Conservation (phyloP, 306 rosid species). For the Inga leiocalycina region DNA sequence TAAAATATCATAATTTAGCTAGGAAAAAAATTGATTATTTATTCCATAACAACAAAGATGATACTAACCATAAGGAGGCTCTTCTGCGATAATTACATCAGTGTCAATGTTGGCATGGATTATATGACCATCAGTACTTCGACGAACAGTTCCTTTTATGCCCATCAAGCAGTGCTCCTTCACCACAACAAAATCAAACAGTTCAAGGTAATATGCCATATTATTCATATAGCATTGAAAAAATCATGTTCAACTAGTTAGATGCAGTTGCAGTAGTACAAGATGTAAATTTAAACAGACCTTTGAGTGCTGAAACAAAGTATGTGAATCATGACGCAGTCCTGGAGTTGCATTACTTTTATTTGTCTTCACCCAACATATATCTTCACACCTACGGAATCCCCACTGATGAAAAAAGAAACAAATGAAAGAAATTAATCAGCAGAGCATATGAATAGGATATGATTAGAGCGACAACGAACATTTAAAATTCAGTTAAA, state of each 20-base stretch:
- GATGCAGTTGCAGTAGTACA: neutral
- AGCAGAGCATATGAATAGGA: constrained; percentile 18
- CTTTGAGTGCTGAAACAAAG: constrained; percentile 99
- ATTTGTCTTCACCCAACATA: constrained; percentile 99
- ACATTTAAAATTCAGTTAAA: neutral
- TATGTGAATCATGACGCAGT: constrained; percentile 89
- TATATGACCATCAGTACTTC: constrained; percentile 99
- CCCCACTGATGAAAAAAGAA: constrained; percentile 75
- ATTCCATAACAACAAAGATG: constrained; percentile 6
- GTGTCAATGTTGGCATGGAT: constrained; percentile 99
- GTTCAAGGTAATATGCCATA: constrained; percentile 15
- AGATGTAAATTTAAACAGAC: constrained; percentile 44
- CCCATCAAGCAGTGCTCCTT: constrained; percentile 99
- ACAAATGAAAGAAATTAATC: constrained; percentile 8
- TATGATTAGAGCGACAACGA: constrained; percentile 27
- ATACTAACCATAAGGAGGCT: constrained; percentile 94
- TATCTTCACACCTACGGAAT: constrained; percentile 98
- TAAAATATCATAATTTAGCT: constrained; percentile 15
- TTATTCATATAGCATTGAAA: neutral
- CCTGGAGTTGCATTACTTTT: constrained; percentile 91
- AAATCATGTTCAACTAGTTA: neutral
- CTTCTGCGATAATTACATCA: constrained; percentile 96
- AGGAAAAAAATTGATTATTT: neutral
- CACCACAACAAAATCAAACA: constrained; percentile 27
- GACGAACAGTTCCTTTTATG: constrained; percentile 97